Conservation (phyloP, 768 basidiomycete species). For the Suillus lakei region DNA sequence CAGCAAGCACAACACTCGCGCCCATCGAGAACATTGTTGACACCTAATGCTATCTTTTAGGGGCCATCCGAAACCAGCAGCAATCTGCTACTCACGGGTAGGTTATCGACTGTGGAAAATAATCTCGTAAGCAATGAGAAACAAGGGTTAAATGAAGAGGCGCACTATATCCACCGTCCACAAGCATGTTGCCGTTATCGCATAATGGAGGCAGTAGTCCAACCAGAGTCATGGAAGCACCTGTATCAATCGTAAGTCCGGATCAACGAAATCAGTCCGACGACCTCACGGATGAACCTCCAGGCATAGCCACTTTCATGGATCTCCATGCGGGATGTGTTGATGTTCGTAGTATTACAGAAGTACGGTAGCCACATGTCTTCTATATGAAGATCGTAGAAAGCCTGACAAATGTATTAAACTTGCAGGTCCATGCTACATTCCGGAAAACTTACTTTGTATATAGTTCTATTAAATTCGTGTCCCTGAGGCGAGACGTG, state of each 20-base stretch:
- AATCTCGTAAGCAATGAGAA: conserved; percentile 17
- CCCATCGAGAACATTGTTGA: conserved; percentile 93
- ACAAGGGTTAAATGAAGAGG: conserved; percentile 5
- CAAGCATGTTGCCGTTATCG: conserved; percentile 91
- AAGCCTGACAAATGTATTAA: conserved; percentile 53
- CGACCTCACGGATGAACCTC: conserved; percentile 78
- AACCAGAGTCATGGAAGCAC: conserved; percentile 97
- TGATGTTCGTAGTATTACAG: conserved; percentile 98
- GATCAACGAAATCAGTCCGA: not conserved
- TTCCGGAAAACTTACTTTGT: conserved; percentile 60
- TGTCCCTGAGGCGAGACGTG: conserved; percentile 64
- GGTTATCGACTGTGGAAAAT: conserved; percentile 71
- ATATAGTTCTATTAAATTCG: conserved; percentile 93
- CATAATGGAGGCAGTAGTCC: conserved; percentile 94
- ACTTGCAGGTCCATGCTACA: conserved; percentile 10
- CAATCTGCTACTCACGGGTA: conserved; percentile 62
- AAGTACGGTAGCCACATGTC: conserved; percentile 99
- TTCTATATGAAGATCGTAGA: conserved; percentile 93
- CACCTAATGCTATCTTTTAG: conserved; percentile 54
- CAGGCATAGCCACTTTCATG: conserved; percentile 99
- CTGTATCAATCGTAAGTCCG: conserved; percentile 39
- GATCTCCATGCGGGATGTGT: conserved; percentile 94
- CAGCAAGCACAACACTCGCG: conserved; percentile 87
- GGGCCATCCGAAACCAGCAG: not conserved
- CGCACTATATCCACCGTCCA: conserved; percentile 89